phyloP scores from a whole-genome alignment of 2,329 filamentous ascomycete genomes.

The Helotiales sp. region DNA sequence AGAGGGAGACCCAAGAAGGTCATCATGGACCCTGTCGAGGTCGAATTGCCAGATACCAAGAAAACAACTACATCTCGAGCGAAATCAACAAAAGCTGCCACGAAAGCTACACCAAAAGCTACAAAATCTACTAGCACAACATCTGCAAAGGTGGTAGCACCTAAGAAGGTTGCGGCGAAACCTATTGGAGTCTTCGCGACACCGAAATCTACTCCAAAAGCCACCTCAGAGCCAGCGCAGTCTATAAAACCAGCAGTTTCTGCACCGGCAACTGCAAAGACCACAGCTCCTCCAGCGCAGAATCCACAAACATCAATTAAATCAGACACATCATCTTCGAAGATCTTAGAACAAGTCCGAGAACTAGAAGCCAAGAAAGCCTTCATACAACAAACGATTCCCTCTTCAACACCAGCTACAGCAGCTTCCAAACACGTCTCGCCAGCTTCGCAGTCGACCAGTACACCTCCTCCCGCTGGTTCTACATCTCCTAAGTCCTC shows the following conservation, averaged over 20 bases:
- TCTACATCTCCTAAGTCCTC: background rate
- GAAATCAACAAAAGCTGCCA: slow-evolving; percentile 28
- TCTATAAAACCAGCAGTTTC: background rate
- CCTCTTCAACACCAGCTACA: background rate
- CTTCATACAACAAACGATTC: background rate
- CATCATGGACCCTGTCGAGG: slow-evolving; percentile 23
- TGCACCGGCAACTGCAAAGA: background rate
- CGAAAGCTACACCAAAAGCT: slow-evolving; percentile 17
- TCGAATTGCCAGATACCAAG: slow-evolving; percentile 16
- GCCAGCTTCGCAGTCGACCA: background rate
- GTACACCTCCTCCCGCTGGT: background rate
- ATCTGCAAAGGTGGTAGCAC: slow-evolving; percentile 12
- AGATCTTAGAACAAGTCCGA: background rate
- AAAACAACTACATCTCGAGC: slow-evolving; percentile 24
- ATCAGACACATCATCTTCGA: background rate
- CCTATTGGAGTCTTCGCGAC: slow-evolving; percentile 1
- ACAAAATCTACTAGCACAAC: background rate
- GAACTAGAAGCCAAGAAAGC: background rate
- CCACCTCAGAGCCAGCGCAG: background rate
- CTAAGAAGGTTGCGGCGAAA: slow-evolving; percentile 11
- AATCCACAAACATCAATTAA: background rate
- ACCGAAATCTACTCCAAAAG: background rate
- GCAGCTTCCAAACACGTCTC: background rate
- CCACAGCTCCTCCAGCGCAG: background rate
- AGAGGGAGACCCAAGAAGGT: slow-evolving; percentile 34